Evolutionary conservation across 176 grass and related monocot genomes (phyloP).

Genomic region (Juncus inflexus): DNA sequence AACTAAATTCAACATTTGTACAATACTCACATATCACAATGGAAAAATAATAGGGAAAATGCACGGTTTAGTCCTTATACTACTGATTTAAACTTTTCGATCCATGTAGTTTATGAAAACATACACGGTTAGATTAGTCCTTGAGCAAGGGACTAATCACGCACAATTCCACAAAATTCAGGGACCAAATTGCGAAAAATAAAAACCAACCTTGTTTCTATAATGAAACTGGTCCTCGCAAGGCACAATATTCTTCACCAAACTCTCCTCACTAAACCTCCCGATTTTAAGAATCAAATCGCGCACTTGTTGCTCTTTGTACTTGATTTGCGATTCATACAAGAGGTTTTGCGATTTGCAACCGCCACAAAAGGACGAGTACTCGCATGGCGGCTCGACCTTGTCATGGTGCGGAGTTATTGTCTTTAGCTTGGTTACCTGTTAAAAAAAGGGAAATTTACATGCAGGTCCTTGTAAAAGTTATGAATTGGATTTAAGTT

Average conservation of each 20-base stretch:
- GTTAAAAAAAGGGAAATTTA: conserved; percentile 36
- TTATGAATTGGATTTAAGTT: neutral
- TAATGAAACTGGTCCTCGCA: conserved; percentile 85
- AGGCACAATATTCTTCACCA: conserved; percentile 68
- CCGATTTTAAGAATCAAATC: conserved; percentile 83
- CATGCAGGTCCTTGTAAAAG: neutral
- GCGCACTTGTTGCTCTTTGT: conserved; percentile 68
- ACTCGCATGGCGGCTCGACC: conserved; percentile 65
- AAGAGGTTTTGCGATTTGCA: conserved; percentile 87
- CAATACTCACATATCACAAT: conserved; percentile 20
- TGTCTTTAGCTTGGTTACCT: conserved; percentile 75
- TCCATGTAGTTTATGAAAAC: no score
- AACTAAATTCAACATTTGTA: conserved; percentile 16
- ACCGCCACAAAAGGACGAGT: conserved; percentile 68
- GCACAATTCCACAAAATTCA: no score
- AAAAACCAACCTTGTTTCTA: conserved; percentile 73
- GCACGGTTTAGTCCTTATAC: no score
- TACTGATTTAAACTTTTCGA: no score
- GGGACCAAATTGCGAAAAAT: conserved; percentile 24
- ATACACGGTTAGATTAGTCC: no score
- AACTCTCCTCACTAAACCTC: conserved; percentile 39
- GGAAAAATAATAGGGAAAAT: no score
- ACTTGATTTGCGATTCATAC: conserved; percentile 64
- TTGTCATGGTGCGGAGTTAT: conserved; percentile 61
- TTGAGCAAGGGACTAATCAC: no score